These are phyloP conservation scores for Neurospora pannonica DNA, from an alignment of 495 filamentous ascomycete species.

Conservation along the genomic window DNA sequence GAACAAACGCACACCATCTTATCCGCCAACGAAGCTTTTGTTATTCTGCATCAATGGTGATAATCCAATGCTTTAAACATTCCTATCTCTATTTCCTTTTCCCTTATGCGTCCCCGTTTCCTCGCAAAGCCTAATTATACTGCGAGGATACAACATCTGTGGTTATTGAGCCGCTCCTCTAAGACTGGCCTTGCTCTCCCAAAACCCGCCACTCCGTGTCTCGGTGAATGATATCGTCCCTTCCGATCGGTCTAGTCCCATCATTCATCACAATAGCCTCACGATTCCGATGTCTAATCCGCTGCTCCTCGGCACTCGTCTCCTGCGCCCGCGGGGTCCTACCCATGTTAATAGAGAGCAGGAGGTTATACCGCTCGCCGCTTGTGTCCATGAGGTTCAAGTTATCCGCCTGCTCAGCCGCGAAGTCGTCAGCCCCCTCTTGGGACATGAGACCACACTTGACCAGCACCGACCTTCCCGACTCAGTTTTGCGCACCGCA, in stretches of 20 bases:
- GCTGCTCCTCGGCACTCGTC: constrained; percentile 38
- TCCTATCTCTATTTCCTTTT: not conserved
- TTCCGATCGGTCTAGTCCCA: constrained; percentile 44
- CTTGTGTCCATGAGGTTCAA: not conserved
- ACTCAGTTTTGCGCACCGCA: constrained; percentile 23
- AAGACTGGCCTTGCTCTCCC: not conserved
- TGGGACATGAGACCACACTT: constrained; percentile 28
- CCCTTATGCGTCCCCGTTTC: not conserved
- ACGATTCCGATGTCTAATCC: constrained; percentile 43
- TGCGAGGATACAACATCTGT: not conserved
- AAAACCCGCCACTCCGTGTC: constrained; percentile 18
- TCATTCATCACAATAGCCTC: constrained; percentile 60
- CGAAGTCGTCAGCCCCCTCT: constrained; percentile 10
- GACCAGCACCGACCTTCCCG: constrained; percentile 32
- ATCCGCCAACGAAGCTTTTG: not conserved
- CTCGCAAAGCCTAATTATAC: not conserved
- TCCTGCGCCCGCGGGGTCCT: constrained; percentile 19
- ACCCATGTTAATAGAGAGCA: constrained; percentile 25
- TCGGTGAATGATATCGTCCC: constrained; percentile 48
- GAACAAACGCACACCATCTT: not conserved
- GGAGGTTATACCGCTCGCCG: constrained; percentile 19
- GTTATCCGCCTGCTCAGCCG: constrained; percentile 6
- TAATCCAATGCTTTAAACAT: not conserved
- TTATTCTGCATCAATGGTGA: not conserved
- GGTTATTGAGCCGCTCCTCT: not conserved